phyloP scores from a whole-genome alignment of 208 protist genomes.

The Tritrichomonas foetus region DNA sequence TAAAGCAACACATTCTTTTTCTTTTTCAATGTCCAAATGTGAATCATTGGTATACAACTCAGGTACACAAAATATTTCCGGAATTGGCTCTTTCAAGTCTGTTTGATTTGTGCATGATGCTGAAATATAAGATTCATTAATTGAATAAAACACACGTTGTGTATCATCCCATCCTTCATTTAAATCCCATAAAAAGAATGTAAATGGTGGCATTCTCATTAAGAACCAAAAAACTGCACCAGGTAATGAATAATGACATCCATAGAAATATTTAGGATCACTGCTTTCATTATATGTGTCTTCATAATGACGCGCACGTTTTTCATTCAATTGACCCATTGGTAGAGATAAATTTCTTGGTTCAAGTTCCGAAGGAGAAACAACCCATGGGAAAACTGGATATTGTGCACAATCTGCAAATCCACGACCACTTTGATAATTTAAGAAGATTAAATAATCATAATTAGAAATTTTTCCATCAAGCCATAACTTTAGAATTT shows the following conservation, averaged over 20 bases:
- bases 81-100: neutral
- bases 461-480: neutral
- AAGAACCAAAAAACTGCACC: neutral
- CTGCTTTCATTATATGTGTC: neutral
- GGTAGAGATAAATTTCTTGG: neutral
- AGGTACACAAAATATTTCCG: neutral
- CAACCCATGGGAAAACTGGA: no score
- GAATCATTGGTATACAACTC: neutral
- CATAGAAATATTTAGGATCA: neutral
- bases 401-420: neutral
- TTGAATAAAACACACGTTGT: neutral
- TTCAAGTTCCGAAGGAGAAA: neutral
- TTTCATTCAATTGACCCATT: constrained; percentile 4
- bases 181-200: neutral
- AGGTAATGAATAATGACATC: neutral
- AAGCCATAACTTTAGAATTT: neutral
- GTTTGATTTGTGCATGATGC: neutral
- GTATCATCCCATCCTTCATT: neutral
- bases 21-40: neutral
- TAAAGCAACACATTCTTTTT: neutral
- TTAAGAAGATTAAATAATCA: neutral
- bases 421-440: neutral
- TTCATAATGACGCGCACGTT: neutral
- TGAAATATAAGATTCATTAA: neutral
- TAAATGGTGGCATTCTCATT: neutral